A percentile compares a stretch with the other conserved stretches of the same genome.
These are phyloP conservation scores for Cystodermella granulosa DNA, from an alignment of 1,284 basidiomycete species.

Conservation along the genomic window DNA sequence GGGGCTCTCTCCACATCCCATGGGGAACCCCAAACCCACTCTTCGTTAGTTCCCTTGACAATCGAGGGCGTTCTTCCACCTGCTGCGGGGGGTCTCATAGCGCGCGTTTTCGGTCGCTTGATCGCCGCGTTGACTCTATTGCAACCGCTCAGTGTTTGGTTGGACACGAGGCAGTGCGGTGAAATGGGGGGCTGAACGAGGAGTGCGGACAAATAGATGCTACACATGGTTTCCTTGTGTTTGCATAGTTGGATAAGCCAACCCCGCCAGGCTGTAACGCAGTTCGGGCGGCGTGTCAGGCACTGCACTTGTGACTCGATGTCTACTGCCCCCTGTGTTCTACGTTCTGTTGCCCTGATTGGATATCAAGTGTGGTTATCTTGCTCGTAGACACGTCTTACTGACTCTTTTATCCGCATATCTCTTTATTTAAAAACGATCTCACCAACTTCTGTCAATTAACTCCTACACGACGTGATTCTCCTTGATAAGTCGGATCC, in stretches of 20 bases:
- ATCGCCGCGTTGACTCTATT: slow-evolving; percentile 70
- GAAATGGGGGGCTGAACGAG: slow-evolving; percentile 93
- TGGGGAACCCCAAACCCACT: slow-evolving; percentile 87
- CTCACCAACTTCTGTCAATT: slow-evolving; percentile 23
- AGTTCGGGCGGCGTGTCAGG: slow-evolving; percentile 48
- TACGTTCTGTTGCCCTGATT: slow-evolving; percentile 40
- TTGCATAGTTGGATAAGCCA: slow-evolving; percentile 42
- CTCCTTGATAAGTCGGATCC: slow-evolving; percentile 66
- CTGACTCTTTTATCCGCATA: slow-evolving; percentile 58
- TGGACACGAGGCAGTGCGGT: slow-evolving; percentile 79
- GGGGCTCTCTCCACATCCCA: slow-evolving; percentile 82
- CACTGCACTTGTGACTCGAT: slow-evolving; percentile 58
- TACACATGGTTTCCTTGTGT: slow-evolving; percentile 25
- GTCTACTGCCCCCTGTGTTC: slow-evolving; percentile 51
- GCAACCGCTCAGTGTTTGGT: slow-evolving; percentile 61
- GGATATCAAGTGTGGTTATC: slow-evolving; percentile 20
- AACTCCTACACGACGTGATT: slow-evolving; percentile 14
- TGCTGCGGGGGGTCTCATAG: slow-evolving; percentile 49
- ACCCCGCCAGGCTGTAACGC: slow-evolving; percentile 58
- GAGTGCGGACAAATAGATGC: slow-evolving; percentile 66
- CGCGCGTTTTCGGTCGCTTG: slow-evolving; percentile 86
- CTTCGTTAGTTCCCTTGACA: slow-evolving; percentile 65
- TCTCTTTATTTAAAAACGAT: slow-evolving; percentile 33
- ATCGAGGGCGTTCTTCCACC: slow-evolving; percentile 74
- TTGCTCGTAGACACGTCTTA: slow-evolving; percentile 43